phyloP scores from a whole-genome alignment of 2,329 filamentous ascomycete species.

The Talaromyces islandicus region DNA sequence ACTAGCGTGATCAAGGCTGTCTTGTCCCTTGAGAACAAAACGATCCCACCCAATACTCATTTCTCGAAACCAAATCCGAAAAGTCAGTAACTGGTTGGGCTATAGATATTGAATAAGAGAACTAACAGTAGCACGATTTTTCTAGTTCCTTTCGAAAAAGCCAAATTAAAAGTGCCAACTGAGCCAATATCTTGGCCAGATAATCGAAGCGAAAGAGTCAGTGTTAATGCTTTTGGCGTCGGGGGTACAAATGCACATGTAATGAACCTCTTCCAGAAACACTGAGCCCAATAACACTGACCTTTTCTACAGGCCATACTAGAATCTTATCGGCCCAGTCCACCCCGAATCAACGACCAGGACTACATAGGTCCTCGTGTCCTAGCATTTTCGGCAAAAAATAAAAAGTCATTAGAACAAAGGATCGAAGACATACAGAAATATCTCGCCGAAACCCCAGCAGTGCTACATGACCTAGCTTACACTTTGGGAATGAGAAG shows the following conservation, averaged over 20 bases:
- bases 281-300: no score
- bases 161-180: constrained; percentile 18
- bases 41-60: neutral
- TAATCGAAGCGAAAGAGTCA: constrained; percentile 9
- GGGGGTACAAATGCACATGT: neutral
- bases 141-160: constrained; percentile 22
- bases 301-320: no score
- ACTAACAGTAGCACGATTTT: no score
- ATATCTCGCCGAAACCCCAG: neutral
- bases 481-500: constrained; percentile 19
- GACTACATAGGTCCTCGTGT: neutral
- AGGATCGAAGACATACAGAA: neutral
- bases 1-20: constrained; percentile 21
- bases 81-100: constrained; percentile 1
- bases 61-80: constrained; percentile 16
- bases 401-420: neutral
- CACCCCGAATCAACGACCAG: no score
- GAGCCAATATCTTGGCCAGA: constrained; percentile 15
- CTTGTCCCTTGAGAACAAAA: constrained; percentile 29
- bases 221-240: neutral
- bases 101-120: no score
- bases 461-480: constrained; percentile 18
- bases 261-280: no score
- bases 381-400: neutral
- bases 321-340: no score